These are phyloP conservation scores for Candolleomyces eurysporus DNA, from an alignment of 768 basidiomycete genomes.

Conservation along the genomic window DNA sequence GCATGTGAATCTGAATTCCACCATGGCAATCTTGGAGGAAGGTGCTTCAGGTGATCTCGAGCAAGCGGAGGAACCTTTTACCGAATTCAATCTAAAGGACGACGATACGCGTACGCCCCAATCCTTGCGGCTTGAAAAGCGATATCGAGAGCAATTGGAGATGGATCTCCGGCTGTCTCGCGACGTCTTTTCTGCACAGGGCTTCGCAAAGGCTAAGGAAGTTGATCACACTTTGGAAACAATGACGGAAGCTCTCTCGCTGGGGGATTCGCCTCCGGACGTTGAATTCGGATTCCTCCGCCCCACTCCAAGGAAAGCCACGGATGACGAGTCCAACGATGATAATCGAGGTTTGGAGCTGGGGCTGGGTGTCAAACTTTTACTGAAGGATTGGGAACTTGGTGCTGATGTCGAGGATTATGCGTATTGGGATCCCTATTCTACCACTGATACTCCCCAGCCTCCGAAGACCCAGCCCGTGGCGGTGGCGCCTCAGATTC, in stretches of 20 bases:
- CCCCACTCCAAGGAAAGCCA: conserved; percentile 37
- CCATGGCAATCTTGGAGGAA: conserved; percentile 41
- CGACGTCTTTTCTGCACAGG: conserved; percentile 51
- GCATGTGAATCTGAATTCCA: conserved; percentile 48
- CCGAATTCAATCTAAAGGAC: conserved; percentile 40
- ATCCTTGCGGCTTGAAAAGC: conserved; percentile 46
- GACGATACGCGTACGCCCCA: conserved; percentile 33
- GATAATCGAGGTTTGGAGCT: conserved; percentile 9
- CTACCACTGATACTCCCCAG: conserved; percentile 16
- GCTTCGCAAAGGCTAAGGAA: conserved; percentile 29
- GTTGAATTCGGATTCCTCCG: conserved; percentile 62
- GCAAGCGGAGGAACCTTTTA: conserved; percentile 35
- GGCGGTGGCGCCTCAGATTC: background rate
- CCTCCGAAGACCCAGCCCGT: background rate
- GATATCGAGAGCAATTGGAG: conserved; percentile 59
- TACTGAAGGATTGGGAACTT: conserved; percentile 68
- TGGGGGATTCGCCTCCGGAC: conserved; percentile 56
- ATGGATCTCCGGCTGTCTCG: conserved; percentile 61
- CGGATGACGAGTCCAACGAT: conserved; percentile 15
- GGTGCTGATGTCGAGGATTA: conserved; percentile 51
- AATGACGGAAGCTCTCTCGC: conserved; percentile 59
- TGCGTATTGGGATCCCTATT: conserved; percentile 56
- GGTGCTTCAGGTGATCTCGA: conserved; percentile 30
- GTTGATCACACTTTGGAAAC: conserved; percentile 42
- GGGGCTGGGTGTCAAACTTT: conserved; percentile 56